These are phyloP conservation scores for Suillus occidentalis DNA, from an alignment of 768 basidiomycete genomes.

Conservation along the genomic window DNA sequence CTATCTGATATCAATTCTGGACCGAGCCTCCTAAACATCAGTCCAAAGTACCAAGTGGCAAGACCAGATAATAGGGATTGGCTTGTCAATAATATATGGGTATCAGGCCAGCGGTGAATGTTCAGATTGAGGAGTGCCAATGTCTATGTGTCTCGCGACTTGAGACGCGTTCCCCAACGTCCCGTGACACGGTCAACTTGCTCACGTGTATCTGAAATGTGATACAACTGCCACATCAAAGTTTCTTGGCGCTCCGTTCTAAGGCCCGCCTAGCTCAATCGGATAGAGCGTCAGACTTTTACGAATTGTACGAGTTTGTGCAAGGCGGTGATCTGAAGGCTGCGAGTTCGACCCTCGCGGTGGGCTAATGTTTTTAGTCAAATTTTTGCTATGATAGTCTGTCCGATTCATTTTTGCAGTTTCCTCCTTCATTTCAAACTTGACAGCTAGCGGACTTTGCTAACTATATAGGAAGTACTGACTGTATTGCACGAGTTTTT, in stretches of 20 bases:
- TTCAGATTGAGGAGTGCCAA: background rate
- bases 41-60: background rate
- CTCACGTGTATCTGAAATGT: background rate
- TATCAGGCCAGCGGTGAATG: background rate
- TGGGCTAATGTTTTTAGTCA: conserved; percentile 40
- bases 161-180: conserved; percentile 1
- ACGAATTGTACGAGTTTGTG: conserved; percentile 31
- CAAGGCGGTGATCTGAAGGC: conserved; percentile 47
- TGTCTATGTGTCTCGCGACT: background rate
- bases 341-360: conserved; percentile 67
- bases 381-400: background rate
- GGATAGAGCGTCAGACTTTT: conserved; percentile 60
- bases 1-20: conserved; percentile 47
- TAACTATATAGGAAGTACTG: background rate
- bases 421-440: background rate
- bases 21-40: background rate
- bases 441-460: background rate
- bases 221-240: too few species aligned
- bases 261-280: conserved; percentile 51
- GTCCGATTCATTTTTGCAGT: background rate
- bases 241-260: background rate
- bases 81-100: background rate
- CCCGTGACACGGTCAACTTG: conserved; percentile 5
- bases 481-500: background rate
- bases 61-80: too few species aligned